Percentiles rank a stretch among this genome's conserved stretches.
These are phyloP conservation scores for Microbotryum scabiosae DNA, from an alignment of 1,284 basidiomycete species.

Conservation along the genomic window DNA sequence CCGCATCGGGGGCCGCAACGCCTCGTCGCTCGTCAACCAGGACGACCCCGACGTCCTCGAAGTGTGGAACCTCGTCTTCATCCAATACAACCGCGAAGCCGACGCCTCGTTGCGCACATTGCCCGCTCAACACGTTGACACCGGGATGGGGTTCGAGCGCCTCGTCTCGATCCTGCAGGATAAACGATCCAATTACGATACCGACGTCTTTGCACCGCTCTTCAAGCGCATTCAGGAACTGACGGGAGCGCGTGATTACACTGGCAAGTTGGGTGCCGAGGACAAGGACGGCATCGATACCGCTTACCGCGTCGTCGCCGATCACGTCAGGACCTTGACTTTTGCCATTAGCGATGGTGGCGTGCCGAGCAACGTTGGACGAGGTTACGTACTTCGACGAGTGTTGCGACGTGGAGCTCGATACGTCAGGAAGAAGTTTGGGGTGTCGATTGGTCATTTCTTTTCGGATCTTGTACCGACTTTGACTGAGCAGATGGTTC, in stretches of 20 bases:
- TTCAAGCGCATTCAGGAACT: conserved; percentile 82
- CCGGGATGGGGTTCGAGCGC: conserved; percentile 97
- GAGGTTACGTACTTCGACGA: conserved; percentile 89
- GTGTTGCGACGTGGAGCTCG: conserved; percentile 87
- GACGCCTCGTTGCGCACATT: conserved; percentile 71
- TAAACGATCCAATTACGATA: conserved; percentile 93
- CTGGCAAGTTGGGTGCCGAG: conserved; percentile 84
- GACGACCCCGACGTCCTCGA: conserved; percentile 95
- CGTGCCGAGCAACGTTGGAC: conserved; percentile 88
- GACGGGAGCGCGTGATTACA: conserved; percentile 77
- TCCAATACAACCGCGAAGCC: conserved; percentile 93
- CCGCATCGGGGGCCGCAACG: conserved; percentile 87
- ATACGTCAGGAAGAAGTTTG: conserved; percentile 91
- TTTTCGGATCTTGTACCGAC: conserved; percentile 88
- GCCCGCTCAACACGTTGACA: conserved; percentile 93
- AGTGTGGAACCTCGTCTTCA: conserved; percentile 96
- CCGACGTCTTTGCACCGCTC: conserved; percentile 85
- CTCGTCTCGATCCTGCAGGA: conserved; percentile 89
- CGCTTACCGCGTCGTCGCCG: conserved; percentile 92
- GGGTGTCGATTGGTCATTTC: conserved; percentile 87
- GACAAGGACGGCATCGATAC: conserved; percentile 93
- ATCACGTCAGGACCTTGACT: conserved; percentile 90
- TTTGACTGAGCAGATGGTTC: conserved; percentile 77
- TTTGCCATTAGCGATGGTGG: conserved; percentile 96
- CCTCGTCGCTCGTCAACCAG: conserved; percentile 81